Conservation (phyloP, 2,329 filamentous ascomycete genomes). For the Coleophoma cylindrospora region DNA sequence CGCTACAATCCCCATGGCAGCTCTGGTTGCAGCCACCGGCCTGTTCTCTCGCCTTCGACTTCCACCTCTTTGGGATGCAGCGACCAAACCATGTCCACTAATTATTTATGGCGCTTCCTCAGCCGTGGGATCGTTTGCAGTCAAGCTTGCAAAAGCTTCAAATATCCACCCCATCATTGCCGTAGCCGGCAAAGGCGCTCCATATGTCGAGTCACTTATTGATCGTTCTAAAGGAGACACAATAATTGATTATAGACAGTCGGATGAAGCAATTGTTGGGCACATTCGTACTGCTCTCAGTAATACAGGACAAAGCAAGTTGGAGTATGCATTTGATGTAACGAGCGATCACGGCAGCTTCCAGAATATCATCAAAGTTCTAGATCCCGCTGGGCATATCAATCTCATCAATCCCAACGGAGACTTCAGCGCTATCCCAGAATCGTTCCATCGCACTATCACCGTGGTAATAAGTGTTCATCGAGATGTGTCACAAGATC, state of each 20-base stretch:
- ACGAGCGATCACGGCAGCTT: constrained; percentile 17
- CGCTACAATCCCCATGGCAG: constrained; percentile 35
- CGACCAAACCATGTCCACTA: constrained; percentile 3
- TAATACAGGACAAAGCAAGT: not conserved
- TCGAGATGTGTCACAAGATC: not conserved
- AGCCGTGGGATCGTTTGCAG: constrained; percentile 41
- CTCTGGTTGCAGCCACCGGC: constrained; percentile 31
- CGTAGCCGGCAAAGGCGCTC: constrained; percentile 41
- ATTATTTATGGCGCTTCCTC: constrained; percentile 18
- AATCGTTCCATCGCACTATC: not conserved
- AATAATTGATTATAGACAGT: constrained; percentile 48
- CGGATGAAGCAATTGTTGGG: constrained; percentile 32
- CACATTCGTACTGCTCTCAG: not conserved
- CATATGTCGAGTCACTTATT: constrained; percentile 40
- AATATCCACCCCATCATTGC: constrained; percentile 54
- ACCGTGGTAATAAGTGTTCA: constrained; percentile 1
- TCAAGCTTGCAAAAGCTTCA: constrained; percentile 40
- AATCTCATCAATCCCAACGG: constrained; percentile 13
- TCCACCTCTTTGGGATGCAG: constrained; percentile 26
- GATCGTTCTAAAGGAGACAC: constrained; percentile 43
- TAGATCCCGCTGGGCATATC: constrained; percentile 9
- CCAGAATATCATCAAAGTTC: constrained; percentile 32
- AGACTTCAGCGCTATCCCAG: not conserved
- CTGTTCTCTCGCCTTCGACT: constrained; percentile 29
- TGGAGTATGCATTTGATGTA: constrained; percentile 14